Evolutionary conservation across 768 basidiomycete genomes (phyloP), one percentile per base, ranked within the genome.

Genomic region (Leccinum incarnatum): DNA sequence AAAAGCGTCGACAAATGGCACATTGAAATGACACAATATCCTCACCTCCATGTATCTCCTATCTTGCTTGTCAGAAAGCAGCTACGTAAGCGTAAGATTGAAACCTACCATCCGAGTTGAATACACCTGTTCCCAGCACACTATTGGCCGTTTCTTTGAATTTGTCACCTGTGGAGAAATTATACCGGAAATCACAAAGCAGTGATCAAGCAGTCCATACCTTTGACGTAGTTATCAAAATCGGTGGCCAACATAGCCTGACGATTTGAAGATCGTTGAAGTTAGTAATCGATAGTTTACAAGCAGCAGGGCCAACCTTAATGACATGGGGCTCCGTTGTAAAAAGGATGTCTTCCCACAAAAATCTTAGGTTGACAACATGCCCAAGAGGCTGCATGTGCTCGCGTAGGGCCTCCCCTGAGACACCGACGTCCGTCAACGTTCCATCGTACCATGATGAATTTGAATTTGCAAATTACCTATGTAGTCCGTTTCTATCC

Each of bases 11-110:
- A 53, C 17, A 19, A 27, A 8, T 55, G 55, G 14, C 9, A 51
- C 34, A 0, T 9, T 17, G 30, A 25, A 11, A 25, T 14, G 19
- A 27, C 42, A 5, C 1, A 1, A 19, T 40, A 29, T 49, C 25
- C 79, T 60, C 64, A 87, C 84, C 85, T 89, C 88, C 88, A 89
- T 71, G 82, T 77, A 1, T 87, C 83, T n/a, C 85, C 85, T 85
- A 51, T 29, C 9, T 27, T 46, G 25, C 36, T 27, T 29, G 30
- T 70, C 32, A 60, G 56, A 36, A 10, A 48, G 4, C 19, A 32
- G 55, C 14, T 30, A 14, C 17, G 5, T 53, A 5, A 51, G 4
- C 17, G 57, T 17, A 15, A 45, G 15, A 21, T 19, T 11, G 23
- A 25, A 8, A 15, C 70, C 54, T 55, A 77, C 81, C 80, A 64